These are phyloP conservation scores for Ganoderma lucidum DNA, from an alignment of 1,284 basidiomycete species.

Conservation along the genomic window DNA sequence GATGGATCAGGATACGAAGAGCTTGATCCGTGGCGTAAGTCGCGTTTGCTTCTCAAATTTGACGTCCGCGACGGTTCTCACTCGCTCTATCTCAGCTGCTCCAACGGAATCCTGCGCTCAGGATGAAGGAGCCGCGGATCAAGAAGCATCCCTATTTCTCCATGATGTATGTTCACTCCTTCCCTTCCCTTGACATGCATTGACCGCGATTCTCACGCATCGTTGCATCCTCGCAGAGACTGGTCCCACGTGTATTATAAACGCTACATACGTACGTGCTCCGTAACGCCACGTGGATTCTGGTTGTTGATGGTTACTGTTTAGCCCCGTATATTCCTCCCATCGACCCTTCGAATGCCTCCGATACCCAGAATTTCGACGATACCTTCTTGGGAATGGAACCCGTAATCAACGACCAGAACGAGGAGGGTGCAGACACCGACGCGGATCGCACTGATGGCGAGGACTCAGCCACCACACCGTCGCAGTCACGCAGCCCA, in stretches of 20 bases:
- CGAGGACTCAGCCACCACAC: conserved; percentile 73
- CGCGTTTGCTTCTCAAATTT: conserved; percentile 10
- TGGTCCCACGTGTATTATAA: conserved; percentile 95
- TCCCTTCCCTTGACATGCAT: neutral
- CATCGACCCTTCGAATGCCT: conserved; percentile 91
- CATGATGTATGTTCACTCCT: conserved; percentile 87
- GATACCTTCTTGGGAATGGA: conserved; percentile 97
- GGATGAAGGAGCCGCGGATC: conserved; percentile 93
- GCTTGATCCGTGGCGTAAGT: conserved; percentile 91
- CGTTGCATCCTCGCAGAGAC: conserved; percentile 60
- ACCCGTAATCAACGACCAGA: conserved; percentile 81
- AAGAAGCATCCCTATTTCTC: conserved; percentile 96
- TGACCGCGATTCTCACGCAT: neutral
- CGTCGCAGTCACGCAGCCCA: conserved; percentile 76
- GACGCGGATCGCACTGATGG: conserved; percentile 78
- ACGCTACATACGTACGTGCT: conserved; percentile 84
- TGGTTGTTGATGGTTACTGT: neutral
- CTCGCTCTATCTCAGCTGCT: conserved; percentile 65
- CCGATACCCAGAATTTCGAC: conserved; percentile 98
- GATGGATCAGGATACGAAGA: conserved; percentile 95
- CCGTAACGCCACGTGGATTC: neutral
- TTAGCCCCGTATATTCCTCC: conserved; percentile 96
- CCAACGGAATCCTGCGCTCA: conserved; percentile 89
- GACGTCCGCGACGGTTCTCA: conserved; percentile 14
- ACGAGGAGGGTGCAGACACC: conserved; percentile 55